These are phyloP conservation scores for Pleodorina starrii DNA, from an alignment of 139 green algal species.

Conservation along the genomic window DNA sequence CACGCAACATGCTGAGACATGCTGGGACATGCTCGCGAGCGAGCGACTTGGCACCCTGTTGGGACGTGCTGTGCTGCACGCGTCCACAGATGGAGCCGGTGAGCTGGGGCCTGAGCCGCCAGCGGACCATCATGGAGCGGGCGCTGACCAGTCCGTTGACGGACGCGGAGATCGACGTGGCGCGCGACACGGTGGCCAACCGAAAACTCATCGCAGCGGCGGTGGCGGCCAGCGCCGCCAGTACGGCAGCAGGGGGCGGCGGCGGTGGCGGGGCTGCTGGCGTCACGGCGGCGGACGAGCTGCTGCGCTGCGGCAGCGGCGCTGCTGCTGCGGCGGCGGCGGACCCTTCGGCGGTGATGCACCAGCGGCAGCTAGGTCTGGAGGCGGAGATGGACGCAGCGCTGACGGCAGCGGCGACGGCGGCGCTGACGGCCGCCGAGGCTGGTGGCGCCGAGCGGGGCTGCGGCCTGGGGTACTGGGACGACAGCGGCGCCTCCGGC, in stretches of 20 bases:
- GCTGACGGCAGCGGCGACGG: conserved; percentile 23
- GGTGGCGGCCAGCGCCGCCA: not conserved
- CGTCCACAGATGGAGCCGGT: conserved; percentile 48
- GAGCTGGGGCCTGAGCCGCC: conserved; percentile 33
- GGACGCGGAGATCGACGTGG: conserved; percentile 44
- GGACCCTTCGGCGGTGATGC: not conserved
- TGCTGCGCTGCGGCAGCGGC: not conserved
- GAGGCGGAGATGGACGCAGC: conserved; percentile 32
- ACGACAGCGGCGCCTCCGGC: too few species aligned
- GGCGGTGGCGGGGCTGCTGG: not conserved
- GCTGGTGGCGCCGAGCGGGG: not conserved
- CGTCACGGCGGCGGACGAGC: not conserved
- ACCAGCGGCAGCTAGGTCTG: not conserved
- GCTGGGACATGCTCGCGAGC: too few species aligned
- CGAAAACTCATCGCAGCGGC: not conserved
- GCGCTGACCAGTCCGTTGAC: conserved; percentile 34
- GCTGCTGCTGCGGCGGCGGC: not conserved
- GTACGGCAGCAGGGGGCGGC: not conserved
- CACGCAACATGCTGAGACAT: too few species aligned
- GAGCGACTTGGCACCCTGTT: too few species aligned
- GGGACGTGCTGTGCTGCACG: too few species aligned
- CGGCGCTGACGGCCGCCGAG: not conserved
- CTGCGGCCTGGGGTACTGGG: not conserved
- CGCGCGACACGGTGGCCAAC: not conserved
- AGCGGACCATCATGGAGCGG: conserved; percentile 41